Evolutionary conservation across 2,329 filamentous ascomycete genomes (phyloP), one percentile per base, ranked within the genome.

Genomic region (Onygenales sp.): DNA sequence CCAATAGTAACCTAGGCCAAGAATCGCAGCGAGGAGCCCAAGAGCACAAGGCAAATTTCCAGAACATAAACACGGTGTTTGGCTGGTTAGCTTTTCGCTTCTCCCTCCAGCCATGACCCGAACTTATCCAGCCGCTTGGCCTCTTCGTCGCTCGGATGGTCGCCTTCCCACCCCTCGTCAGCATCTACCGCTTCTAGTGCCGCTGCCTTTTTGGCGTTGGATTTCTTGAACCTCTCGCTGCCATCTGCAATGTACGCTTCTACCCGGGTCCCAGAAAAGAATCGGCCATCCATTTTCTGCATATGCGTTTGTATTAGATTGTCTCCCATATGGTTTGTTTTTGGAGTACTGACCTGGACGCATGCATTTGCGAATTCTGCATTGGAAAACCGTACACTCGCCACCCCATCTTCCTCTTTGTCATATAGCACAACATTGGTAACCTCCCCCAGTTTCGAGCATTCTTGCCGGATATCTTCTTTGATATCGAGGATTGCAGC

Each of bases 371-470:
- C 92, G 2, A 85, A 80, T 55, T 86, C 82, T 3, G 80, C 75
- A 41, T 86, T 83, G 53, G 78, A 75, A 73, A 95, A 98, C 62
- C 86, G 84, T 58, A 98, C 87, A 52, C 84, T 91, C 7, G 91
- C 86, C 39, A 97, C 80, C 14, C 93, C 93, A 0, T 89, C 86
- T 3, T 81, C 73, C 69, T 98, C 94, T 58, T 85, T 78, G 67
- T 98, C 93, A 67, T 87, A 98, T 13, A 98, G 75, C 2, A 93
- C 84, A 42, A 97, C 88, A 64, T 94, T 96, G 35, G 90, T 95
- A 38, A 97, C 89, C 27, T 85, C 78, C 2, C 93, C 93, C 11
- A 93, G 75, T 71, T 94, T 94, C 54, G 82, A 78, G 68, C 89
- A 95, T 70, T 95, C 91, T 50, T 95, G 89, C 45, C 88, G 82